Base-by-base conservation (phyloP, 148 eudicot genomes). In the Dysphania ambrosioides region DNA sequence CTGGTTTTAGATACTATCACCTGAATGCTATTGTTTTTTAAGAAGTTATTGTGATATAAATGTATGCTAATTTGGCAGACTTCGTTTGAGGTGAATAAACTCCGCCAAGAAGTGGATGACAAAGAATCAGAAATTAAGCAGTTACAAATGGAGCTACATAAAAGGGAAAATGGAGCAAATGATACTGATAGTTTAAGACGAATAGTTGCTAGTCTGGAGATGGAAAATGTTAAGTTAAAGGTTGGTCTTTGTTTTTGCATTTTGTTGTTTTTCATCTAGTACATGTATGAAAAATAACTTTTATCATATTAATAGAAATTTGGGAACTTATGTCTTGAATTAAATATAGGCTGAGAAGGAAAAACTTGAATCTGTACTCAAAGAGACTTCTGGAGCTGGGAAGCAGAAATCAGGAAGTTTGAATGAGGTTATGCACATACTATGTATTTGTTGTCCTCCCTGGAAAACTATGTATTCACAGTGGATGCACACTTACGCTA, bases 161-260 rank as follows among this genome's bases (percentile, higher is more conserved):
- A 80, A 83, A 86, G 68, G 49, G 86, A 81, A 62, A 81, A 69
- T 70, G 80, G 82, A 76, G 72, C 75, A 66, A 77, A 75, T 82
- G 87, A 74, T 44, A 57, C 78, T 21, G 92, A 82, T 49, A 77
- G 75, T 68, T 75, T 92, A 83, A 92, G 81, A 83, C 73, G 78
- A 82, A 77, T 75, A 61, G 82, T 91, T 75, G 83, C 86, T 71
- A 72, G 79, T 63, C 74, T 95, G 72, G 90, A 95, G 78, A 82
- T 83, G 78, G 96, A 95, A 71, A 92, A 92, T 56, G 71, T 65
- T 38, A 80, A 76, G 78, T 80, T 90, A 47, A 90, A 90, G 99
- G 99, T 95, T 79, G 49, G 76, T 23, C 26, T n/a, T n/a, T n/a
- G n/a, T n/a, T n/a, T n/a, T n/a, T n/a, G n/a, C n/a, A n/a, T n/a